Conservation (phyloP, 2,329 filamentous ascomycete species). For the Hypoxylon rubiginosum region DNA sequence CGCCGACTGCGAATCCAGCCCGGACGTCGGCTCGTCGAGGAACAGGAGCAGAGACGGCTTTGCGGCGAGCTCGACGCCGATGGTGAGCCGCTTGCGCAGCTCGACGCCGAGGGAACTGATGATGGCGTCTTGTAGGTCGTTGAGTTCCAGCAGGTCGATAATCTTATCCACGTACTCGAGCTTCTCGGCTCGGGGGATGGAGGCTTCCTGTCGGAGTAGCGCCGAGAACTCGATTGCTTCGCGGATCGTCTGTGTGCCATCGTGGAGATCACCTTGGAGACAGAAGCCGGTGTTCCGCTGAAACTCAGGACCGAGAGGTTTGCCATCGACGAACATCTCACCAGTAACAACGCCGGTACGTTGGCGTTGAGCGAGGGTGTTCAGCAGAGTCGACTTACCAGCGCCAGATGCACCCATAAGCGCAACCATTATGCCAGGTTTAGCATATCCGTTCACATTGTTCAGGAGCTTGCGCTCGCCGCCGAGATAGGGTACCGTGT, state of each 20-base stretch:
- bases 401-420: conserved; percentile 86
- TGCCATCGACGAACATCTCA: conserved; percentile 79
- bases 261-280: conserved; percentile 79
- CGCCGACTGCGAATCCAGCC: conserved; percentile 77
- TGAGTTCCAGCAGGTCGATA: conserved; percentile 84
- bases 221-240: conserved; percentile 88
- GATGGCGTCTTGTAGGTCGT: conserved; percentile 76
- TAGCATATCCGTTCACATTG: conserved; percentile 80
- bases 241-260: conserved; percentile 81
- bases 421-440: conserved; percentile 83
- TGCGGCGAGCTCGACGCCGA: conserved; percentile 79
- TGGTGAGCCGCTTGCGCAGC: conserved; percentile 78
- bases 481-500: conserved; percentile 77
- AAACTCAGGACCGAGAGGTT: conserved; percentile 71
- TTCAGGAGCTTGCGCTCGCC: conserved; percentile 74
- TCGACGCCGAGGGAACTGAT: conserved; percentile 75
- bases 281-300: conserved; percentile 79
- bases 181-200: conserved; percentile 81
- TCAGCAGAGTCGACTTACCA: conserved; percentile 86
- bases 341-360: conserved; percentile 74
- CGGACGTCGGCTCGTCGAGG: conserved; percentile 79
- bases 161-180: conserved; percentile 91
- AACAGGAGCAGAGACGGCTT: conserved; percentile 77
- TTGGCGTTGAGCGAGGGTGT: conserved; percentile 80
- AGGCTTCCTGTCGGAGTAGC: conserved; percentile 82